phyloP scores from a whole-genome alignment of 306 rosid species.

The Delonix regia region DNA sequence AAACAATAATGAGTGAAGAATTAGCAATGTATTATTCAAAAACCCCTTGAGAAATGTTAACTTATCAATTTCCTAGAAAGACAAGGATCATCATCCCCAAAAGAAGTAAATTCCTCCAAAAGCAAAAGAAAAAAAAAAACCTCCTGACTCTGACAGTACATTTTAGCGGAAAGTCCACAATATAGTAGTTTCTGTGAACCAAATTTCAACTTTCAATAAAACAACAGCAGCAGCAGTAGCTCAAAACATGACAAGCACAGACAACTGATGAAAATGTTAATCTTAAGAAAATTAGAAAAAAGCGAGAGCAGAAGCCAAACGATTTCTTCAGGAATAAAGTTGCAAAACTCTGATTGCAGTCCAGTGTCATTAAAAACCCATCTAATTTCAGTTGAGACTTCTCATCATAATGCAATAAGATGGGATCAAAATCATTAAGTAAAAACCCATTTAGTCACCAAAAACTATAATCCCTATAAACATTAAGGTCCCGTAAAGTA shows the following conservation, averaged over 20 bases:
- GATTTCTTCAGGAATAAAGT: constrained; percentile 22
- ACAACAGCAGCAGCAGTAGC: constrained; percentile 2
- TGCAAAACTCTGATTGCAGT: constrained; percentile 15
- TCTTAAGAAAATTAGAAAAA: background rate
- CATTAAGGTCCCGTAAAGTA: constrained; percentile 13
- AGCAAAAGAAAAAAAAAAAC: no score
- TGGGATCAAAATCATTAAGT: background rate
- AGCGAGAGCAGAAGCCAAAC: background rate
- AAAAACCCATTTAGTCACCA: constrained; percentile 1
- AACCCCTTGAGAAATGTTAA: constrained; percentile 12
- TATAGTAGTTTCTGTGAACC: constrained; percentile 9
- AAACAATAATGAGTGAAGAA: constrained; percentile 5
- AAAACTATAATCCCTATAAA: background rate
- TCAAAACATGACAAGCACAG: background rate
- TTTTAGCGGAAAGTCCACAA: background rate
- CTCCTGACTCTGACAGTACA: background rate
- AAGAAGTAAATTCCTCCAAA: background rate
- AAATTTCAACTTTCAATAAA: constrained; percentile 24
- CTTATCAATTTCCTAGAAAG: background rate
- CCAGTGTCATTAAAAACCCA: constrained; percentile 7
- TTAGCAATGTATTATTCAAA: constrained; percentile 12
- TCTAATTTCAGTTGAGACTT: constrained; percentile 1
- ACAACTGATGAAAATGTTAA: background rate
- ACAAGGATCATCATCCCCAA: constrained; percentile 8
- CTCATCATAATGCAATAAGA: constrained; percentile 11